A percentile compares a stretch with the other conserved stretches of the same genome.
These are phyloP conservation scores for Fraxinus cuspidata DNA, from an alignment of 257 asterid genomes.

Conservation along the genomic window DNA sequence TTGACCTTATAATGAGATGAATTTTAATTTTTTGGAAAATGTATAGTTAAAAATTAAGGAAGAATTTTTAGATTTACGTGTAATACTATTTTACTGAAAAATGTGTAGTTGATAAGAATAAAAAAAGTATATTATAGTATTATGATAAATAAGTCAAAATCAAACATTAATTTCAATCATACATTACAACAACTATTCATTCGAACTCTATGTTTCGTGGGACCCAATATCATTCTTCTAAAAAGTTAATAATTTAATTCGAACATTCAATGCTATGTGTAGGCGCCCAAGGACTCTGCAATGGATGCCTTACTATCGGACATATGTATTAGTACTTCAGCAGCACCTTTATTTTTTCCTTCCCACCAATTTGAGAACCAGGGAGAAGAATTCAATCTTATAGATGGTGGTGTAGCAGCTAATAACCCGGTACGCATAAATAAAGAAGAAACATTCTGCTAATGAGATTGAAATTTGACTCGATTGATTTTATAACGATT, in stretches of 20 bases:
- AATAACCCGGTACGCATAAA: slow-evolving; percentile 55
- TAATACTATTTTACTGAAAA: too few relatives aligned
- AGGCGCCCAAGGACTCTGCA: slow-evolving; percentile 31
- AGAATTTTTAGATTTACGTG: too few relatives aligned
- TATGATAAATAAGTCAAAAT: too few relatives aligned
- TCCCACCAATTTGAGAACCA: slow-evolving; percentile 50
- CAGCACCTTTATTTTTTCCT: slow-evolving; percentile 62
- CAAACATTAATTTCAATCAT: too few relatives aligned
- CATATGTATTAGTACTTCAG: slow-evolving; percentile 61
- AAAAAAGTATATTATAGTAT: too few relatives aligned
- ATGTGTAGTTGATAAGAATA: too few relatives aligned
- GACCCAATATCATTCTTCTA: too few relatives aligned
- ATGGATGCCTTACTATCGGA: slow-evolving; percentile 57
- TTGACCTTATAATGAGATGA: too few relatives aligned
- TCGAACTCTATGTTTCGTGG: too few relatives aligned
- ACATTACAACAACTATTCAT: too few relatives aligned
- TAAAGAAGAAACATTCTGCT: neutral
- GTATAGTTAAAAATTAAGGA: too few relatives aligned
- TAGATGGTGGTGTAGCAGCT: slow-evolving; percentile 70
- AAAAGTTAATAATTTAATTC: neutral
- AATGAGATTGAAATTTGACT: neutral
- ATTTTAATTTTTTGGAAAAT: too few relatives aligned
- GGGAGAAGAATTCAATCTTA: slow-evolving; percentile 48
- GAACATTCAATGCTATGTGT: neutral
- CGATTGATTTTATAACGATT: neutral